phyloP scores from a whole-genome alignment of 2,329 filamentous ascomycete genomes.

The Pyrenochaeta sp. region DNA sequence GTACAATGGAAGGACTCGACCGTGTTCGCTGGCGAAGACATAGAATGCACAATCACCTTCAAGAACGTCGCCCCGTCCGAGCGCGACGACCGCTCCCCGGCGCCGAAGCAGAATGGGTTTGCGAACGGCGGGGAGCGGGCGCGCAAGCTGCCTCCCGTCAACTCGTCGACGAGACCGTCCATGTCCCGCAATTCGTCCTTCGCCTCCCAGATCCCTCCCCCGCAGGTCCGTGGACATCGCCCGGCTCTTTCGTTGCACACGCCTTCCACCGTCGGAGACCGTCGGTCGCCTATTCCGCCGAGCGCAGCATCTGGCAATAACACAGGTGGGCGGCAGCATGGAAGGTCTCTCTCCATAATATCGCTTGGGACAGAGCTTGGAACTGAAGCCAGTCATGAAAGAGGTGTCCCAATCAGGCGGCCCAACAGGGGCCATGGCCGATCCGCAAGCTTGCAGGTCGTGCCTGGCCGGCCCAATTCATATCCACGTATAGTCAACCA shows the following conservation, averaged over 20 bases:
- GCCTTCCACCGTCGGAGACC: slow-evolving; percentile 39
- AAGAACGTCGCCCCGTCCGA: slow-evolving; percentile 75
- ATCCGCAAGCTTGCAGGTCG: slow-evolving; percentile 82
- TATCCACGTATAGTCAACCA: slow-evolving; percentile 36
- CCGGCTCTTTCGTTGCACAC: slow-evolving; percentile 70
- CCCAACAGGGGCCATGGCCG: slow-evolving; percentile 73
- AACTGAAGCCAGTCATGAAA: slow-evolving; percentile 38
- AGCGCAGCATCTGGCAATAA: slow-evolving; percentile 31
- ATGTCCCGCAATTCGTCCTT: slow-evolving; percentile 48
- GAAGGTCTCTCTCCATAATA: slow-evolving; percentile 58
- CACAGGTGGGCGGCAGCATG: slow-evolving; percentile 47
- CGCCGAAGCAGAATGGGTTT: slow-evolving; percentile 46
- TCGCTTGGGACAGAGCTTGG: slow-evolving; percentile 55
- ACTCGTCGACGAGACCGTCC: slow-evolving; percentile 45
- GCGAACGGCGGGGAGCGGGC: slow-evolving; percentile 45
- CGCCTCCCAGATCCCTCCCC: slow-evolving; percentile 36
- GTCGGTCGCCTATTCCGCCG: slow-evolving; percentile 30
- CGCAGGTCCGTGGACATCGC: slow-evolving; percentile 65
- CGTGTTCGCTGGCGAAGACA: slow-evolving; percentile 94
- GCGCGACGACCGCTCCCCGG: slow-evolving; percentile 40
- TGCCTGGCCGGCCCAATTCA: slow-evolving; percentile 54
- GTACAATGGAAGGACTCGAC: slow-evolving; percentile 93
- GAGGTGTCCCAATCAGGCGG: slow-evolving; percentile 46
- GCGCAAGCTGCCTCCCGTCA: slow-evolving; percentile 48
- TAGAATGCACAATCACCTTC: slow-evolving; percentile 96